Conservation (phyloP, 2,329 filamentous ascomycete genomes). For the Aspergillus oerlinghausenensis region DNA sequence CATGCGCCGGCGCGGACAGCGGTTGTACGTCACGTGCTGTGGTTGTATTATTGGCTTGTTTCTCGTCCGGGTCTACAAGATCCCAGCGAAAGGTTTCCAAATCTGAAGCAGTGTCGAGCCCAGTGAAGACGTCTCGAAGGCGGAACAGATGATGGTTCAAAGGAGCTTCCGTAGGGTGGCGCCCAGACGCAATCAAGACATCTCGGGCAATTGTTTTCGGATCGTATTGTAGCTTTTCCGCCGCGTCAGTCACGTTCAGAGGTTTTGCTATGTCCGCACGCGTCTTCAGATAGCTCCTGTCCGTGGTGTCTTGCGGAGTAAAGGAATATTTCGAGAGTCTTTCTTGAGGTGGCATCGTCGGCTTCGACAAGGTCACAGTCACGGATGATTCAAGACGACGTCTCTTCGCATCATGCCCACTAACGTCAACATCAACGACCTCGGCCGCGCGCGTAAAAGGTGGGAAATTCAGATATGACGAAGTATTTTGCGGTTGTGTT, state of each 20-base stretch:
- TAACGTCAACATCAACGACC: not conserved
- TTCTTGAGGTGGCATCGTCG: constrained; percentile 1
- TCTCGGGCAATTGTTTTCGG: constrained; percentile 60
- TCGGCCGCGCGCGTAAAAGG: not conserved
- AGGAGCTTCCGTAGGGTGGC: constrained; percentile 55
- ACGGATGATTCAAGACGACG: constrained; percentile 8
- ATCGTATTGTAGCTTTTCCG: constrained; percentile 52
- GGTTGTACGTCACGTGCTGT: constrained; percentile 10
- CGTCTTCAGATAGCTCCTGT: constrained; percentile 21
- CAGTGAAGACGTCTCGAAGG: constrained; percentile 39
- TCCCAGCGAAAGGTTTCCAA: constrained; percentile 59
- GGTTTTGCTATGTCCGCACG: constrained; percentile 40
- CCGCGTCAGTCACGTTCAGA: constrained; percentile 35
- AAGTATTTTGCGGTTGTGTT: not conserved
- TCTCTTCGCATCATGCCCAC: constrained; percentile 9
- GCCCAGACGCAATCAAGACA: constrained; percentile 57
- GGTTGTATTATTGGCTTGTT: not conserved
- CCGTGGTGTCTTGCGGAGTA: constrained; percentile 6
- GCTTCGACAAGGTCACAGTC: not conserved
- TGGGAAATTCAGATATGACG: not conserved
- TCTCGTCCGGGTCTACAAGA: constrained; percentile 44
- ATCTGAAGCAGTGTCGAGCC: constrained; percentile 46
- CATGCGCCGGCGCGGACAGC: not conserved
- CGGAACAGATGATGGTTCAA: constrained; percentile 58
- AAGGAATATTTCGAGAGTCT: constrained; percentile 8